Conservation (phyloP, 495 filamentous ascomycete genomes). For the Xylaria nigripes region DNA sequence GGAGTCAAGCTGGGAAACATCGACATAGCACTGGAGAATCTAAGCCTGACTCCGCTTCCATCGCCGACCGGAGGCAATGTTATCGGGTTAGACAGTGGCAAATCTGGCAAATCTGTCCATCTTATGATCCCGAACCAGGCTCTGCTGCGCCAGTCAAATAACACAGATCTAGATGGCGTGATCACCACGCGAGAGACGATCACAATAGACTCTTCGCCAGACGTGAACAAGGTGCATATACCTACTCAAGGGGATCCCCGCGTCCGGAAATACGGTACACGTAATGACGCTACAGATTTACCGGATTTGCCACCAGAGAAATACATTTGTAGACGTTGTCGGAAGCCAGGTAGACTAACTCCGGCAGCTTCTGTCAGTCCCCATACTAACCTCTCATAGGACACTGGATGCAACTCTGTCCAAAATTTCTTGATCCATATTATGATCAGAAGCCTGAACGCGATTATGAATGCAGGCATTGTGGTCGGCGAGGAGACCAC, state of each 20-base stretch:
- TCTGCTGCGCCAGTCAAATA: too few species aligned
- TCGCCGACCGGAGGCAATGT: too few species aligned
- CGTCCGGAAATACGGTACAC: neutral
- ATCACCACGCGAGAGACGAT: too few species aligned
- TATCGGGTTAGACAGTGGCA: too few species aligned
- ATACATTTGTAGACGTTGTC: conserved; percentile 34
- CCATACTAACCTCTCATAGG: conserved; percentile 28
- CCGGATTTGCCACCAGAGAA: neutral
- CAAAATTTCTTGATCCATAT: conserved; percentile 33
- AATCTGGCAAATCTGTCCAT: too few species aligned
- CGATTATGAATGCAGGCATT: conserved; percentile 31
- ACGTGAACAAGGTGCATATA: too few species aligned
- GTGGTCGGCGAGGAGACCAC: conserved; percentile 24
- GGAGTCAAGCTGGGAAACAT: too few species aligned
- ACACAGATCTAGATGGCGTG: too few species aligned
- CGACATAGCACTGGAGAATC: too few species aligned
- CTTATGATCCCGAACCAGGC: too few species aligned
- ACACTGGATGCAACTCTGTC: conserved; percentile 33
- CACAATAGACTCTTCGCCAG: too few species aligned
- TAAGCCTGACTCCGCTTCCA: too few species aligned
- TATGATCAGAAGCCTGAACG: conserved; percentile 22
- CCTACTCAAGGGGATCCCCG: neutral
- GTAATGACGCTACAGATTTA: neutral
- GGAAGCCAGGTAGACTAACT: conserved; percentile 22
- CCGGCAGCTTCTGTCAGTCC: neutral